These are phyloP conservation scores for Populus deltoides DNA, from an alignment of 345 rosid genomes.

Conservation along the genomic window DNA sequence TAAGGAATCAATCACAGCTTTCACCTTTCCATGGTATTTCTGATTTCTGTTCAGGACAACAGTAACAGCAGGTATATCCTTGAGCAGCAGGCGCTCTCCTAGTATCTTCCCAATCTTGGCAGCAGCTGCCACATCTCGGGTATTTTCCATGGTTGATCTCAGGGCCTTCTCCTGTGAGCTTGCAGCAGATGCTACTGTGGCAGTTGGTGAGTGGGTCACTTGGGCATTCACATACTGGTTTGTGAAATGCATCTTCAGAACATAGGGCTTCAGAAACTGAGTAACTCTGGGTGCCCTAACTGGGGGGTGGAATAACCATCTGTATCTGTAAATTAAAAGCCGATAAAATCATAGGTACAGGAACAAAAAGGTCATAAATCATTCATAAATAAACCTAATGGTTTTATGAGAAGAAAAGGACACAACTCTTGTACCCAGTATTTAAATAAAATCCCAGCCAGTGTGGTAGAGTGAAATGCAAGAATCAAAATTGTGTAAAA, in stretches of 20 bases:
- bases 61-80: conserved; percentile 68
- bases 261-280: conserved; percentile 67
- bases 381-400: background rate
- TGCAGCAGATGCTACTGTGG: conserved; percentile 73
- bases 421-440: background rate
- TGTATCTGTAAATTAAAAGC: conserved; percentile 3
- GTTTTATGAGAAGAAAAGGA: background rate
- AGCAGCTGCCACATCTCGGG: conserved; percentile 88
- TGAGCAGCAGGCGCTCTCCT: conserved; percentile 63
- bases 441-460: background rate
- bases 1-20: conserved; percentile 73
- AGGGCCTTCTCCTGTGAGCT: conserved; percentile 80
- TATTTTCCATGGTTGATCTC: conserved; percentile 52
- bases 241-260: conserved; percentile 74
- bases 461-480: background rate
- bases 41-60: conserved; percentile 66
- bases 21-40: conserved; percentile 85
- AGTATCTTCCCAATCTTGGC: conserved; percentile 75
- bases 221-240: conserved; percentile 74
- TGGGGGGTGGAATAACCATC: conserved; percentile 45
- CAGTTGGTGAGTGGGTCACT: conserved; percentile 76
- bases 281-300: conserved; percentile 60
- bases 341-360: background rate
- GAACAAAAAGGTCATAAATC: background rate
- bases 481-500: background rate